Base-by-base conservation (phyloP, 2,329 filamentous ascomycete species). In the Ophiobolus disseminans region DNA sequence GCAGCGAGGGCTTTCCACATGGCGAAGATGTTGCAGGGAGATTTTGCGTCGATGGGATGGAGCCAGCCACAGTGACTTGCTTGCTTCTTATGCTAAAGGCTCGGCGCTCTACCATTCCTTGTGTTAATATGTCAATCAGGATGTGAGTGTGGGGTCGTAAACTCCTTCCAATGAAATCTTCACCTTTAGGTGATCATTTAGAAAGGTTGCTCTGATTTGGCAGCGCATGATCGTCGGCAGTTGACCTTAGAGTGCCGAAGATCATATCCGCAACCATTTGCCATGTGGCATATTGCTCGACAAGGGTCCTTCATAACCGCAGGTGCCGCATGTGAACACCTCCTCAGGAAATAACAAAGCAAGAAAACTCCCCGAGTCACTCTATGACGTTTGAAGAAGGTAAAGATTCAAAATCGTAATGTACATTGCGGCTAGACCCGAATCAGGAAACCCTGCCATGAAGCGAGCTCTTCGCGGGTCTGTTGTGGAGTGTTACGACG, bases 1-100 rank as follows among this genome's bases (percentile, higher is more conserved):
- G 55, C 48, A 30, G 52, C 48, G 45, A 69, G 42, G 11, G 60
- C 45, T 51, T 60, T 57, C 57, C 62, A 53, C 63, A 68, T 68
- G 37, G 35, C 46, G 44, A 51, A 36, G 30, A 9, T 9, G 25
- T 38, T 46, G 20, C n/a, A 21, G 17, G 36, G 43, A 46, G 40
- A 25, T 36, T 38, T 13, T n/a, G 25, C 9, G 23, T 30, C 6
- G 5, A 28, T 10, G 21, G 20, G 21, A 17, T 16, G 36, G 9
- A 10, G 3, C 19, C 10, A 2, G 9, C 8, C 10, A 21, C 19
- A 13, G 38, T 49, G 48, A 26, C 23, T 25, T 40, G 30, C 14
- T 25, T 30, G 34, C 36, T 57, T 52, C 36, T 55, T 58, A 52
- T 54, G 37, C 31, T 23, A 35, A 36, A 51, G 30, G 23, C 30